Evolutionary conservation across 306 rosid species (phyloP).

Genomic region (Abrus precatorius): DNA sequence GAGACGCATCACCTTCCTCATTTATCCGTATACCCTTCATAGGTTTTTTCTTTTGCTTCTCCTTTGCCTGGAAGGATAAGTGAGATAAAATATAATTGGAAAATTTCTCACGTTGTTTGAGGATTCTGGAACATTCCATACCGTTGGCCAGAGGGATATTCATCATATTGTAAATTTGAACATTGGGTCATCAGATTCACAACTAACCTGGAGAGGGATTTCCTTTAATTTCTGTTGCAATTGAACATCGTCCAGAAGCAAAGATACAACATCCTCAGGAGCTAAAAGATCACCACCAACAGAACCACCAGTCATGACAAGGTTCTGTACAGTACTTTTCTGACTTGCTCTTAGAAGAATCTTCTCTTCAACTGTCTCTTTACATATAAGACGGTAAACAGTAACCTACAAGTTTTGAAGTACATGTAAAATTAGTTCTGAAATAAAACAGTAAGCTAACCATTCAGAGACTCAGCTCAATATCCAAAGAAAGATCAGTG

Average conservation of each 20-base stretch:
- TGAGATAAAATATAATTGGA: conserved; percentile 34
- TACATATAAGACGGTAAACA: conserved; percentile 95
- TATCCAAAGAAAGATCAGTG: conserved; percentile 40
- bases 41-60: conserved; percentile 81
- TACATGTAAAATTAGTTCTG: background rate
- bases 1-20: conserved; percentile 93
- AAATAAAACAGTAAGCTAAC: background rate
- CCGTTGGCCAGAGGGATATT: conserved; percentile 17
- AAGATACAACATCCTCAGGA: conserved; percentile 96
- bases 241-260: conserved; percentile 96
- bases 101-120: conserved; percentile 18
- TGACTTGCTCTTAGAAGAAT: conserved; percentile 97
- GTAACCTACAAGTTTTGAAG: conserved; percentile 71
- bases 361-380: conserved; percentile 99
- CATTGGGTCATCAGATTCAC: conserved; percentile 39
- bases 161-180: conserved; percentile 43
- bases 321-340: conserved; percentile 98
- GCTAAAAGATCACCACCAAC: conserved; percentile 97
- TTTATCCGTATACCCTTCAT: conserved; percentile 79
- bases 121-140: conserved; percentile 35
- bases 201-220: conserved; percentile 79
- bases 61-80: conserved; percentile 70
- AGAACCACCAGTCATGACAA: conserved; percentile 99
- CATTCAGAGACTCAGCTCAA: background rate
- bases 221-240: conserved; percentile 91